Base-by-base conservation (phyloP, 2,329 filamentous ascomycete species). In the Orbilia javanica region DNA sequence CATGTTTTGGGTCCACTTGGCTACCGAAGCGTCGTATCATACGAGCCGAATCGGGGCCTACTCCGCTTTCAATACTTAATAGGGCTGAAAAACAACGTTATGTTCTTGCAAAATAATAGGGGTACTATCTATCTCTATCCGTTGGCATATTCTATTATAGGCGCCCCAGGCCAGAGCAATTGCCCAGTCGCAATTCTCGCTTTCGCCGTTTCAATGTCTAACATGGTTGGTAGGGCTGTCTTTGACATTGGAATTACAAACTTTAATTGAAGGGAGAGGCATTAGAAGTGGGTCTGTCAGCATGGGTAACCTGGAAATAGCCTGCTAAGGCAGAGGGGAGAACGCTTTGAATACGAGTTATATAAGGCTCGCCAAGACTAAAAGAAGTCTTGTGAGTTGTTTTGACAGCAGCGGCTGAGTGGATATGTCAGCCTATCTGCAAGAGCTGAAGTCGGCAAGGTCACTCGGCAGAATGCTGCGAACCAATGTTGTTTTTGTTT, bases 321-420 rank as follows among this genome's bases (percentile, higher is more conserved):
- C 55, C 55, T 60, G 18, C 55, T 27, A 60, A 60, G 31, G 55
- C 55, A 60, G 18, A 27, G 34, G 18, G 55, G 31, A 60, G 20
- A 60, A 5, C 20, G 20, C 34, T 60, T n/a, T 42, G 18, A 42
- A 60, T 60, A 60, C 55, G 55, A 60, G 55, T 42, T 60, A 42
- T 60, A 60, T 42, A 60, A 18, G 8, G 4, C 11, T 15, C 34
- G 55, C 34, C 55, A 60, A 60, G 34, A 34, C 42, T 60, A 60
- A 42, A 39, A 42, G 55, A n/a, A 15, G 55, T 60, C 55, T 42
- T 60, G 20, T 60, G 55, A 27, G 55, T 60, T 60, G 55, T 60
- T 60, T 60, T 42, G 34, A 39, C 31, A 42, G 55, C 15, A n/a
- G 20, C 18, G n/a, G 15, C 20, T 25, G 27, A 18, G 20, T 3